Evolutionary conservation across 345 rosid species (phyloP).

Genomic region (Ailanthus altissimus): DNA sequence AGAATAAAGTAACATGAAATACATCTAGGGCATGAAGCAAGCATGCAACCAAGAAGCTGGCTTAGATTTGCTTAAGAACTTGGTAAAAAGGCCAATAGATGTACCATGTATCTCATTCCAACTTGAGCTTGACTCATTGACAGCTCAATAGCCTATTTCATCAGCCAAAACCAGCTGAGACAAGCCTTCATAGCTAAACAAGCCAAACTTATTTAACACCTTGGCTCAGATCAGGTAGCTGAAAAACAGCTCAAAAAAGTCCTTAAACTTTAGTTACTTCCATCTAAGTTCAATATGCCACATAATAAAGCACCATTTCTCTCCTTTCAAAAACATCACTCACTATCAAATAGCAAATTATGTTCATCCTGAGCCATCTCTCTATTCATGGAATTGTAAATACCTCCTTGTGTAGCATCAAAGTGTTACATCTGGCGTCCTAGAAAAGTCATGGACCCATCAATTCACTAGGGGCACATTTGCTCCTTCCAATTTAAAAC

Average conservation of each 20-base stretch:
- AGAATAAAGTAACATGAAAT: not conserved
- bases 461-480: not conserved
- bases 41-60: not conserved
- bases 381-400: not conserved
- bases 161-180: conserved; percentile 2
- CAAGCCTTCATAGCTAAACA: not conserved
- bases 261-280: not conserved
- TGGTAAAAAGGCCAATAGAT: not conserved
- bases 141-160: not conserved
- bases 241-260: not conserved
- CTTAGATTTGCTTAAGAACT: not conserved
- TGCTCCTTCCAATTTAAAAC: not conserved
- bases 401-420: not conserved
- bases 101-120: not conserved
- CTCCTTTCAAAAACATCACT: not conserved
- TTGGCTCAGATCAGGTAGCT: not conserved
- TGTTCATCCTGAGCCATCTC: not conserved
- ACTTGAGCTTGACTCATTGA: not conserved
- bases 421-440: not conserved
- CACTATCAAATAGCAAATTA: not conserved
- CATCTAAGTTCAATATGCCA: not conserved
- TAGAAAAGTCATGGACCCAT: not conserved
- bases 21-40: not conserved
- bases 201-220: not conserved
- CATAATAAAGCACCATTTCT: not conserved